These are phyloP conservation scores for Ogataea trehalophila DNA, from an alignment of 805 yeast genomes.

Conservation along the genomic window DNA sequence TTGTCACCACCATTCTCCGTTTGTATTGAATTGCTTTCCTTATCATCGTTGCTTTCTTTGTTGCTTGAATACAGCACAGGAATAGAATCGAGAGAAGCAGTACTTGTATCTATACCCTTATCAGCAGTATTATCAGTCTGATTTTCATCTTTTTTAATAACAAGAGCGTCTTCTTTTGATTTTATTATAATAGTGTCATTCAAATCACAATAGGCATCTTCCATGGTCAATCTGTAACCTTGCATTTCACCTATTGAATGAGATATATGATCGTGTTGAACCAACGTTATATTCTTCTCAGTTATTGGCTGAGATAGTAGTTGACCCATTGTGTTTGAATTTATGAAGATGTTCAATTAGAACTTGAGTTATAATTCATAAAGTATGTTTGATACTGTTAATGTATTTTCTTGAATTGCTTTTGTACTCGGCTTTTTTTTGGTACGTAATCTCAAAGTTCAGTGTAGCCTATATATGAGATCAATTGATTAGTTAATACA, in stretches of 20 bases:
- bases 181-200: slow-evolving; percentile 25
- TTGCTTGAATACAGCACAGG: too few species aligned
- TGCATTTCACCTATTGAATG: slow-evolving; percentile 74
- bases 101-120: too few species aligned
- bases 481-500: too few species aligned
- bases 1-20: neutral
- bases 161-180: neutral
- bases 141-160: neutral
- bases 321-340: slow-evolving; percentile 53
- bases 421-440: too few species aligned
- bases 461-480: too few species aligned
- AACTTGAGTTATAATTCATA: neutral
- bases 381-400: too few species aligned
- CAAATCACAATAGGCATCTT: slow-evolving; percentile 62
- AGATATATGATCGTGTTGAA: slow-evolving; percentile 40
- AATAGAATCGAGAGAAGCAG: too few species aligned
- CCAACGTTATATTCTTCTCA: slow-evolving; percentile 54
- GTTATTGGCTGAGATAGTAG: slow-evolving; percentile 69
- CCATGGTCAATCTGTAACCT: slow-evolving; percentile 71
- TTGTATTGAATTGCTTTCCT: too few species aligned
- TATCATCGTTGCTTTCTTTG: too few species aligned
- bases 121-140: neutral
- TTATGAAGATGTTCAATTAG: neutral
- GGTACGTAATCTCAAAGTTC: too few species aligned
- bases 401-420: too few species aligned